Evolutionary conservation across 805 yeast genomes (phyloP), one percentile per base, ranked within the genome.

Genomic region (Spathaspora arborariae): DNA sequence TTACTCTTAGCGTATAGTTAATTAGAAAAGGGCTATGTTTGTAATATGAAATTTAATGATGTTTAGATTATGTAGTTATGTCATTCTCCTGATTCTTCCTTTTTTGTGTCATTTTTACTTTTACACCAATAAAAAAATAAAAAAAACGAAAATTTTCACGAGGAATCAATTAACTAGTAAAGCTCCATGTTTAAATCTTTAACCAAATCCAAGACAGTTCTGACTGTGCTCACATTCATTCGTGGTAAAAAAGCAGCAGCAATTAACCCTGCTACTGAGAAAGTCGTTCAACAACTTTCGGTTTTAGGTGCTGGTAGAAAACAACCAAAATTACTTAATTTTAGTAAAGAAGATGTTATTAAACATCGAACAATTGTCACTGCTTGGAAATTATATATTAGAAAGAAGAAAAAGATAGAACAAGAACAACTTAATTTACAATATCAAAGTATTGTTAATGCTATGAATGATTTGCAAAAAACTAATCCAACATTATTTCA

Each of bases 241-340:
- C 47, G 55, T 42, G 47, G 45, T n/a, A 51, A 50, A 39, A 47
- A 47, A 44, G 35, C 36, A 30, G 59, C 58, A 47, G 57, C 65
- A 9, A 53, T 64, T 39, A 63, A 56, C 45, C 59, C 72, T 11
- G 63, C 74, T 30, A 72, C 77, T 5, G 75, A 72, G 46, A 69
- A 58, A 50, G 72, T 72, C 44, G 74, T 71, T 39, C 69, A 71
- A 55, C 85, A 83, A 68, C 76, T 92, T 51, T 84, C 95, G 36
- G 96, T 92, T 19, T 64, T 91, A 55, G 81, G 94, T 10, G 97
- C 96, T 6, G 79, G 85, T 48, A 83, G 90, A 71, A 92, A 90
- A 65, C 91, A 84, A 65, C 99, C 99, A 40, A 80, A 82, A 55
- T 70, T 88, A 56, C 65, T 94, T 52, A 88, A 84, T 57, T 70